Evolutionary conservation across 371 early-diverging fungal genomes (phyloP).

Genomic region (Chytridiales sp.): DNA sequence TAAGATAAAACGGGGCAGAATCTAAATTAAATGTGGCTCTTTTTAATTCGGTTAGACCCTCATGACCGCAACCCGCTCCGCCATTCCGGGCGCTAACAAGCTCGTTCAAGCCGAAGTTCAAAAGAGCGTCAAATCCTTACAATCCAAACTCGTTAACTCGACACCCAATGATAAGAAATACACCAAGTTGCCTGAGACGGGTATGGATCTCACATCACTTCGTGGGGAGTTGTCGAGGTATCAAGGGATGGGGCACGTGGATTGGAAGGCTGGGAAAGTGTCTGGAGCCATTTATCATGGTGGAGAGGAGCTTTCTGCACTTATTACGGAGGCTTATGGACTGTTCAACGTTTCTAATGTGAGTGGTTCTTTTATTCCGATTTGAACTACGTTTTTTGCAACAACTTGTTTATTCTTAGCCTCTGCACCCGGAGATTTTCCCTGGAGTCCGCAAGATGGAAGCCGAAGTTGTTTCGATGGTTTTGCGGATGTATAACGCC

Average conservation of each 20-base stretch:
- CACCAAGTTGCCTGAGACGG: constrained; percentile 60
- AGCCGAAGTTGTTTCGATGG: constrained; percentile 91
- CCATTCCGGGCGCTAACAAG: constrained; percentile 39
- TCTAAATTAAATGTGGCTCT: background rate
- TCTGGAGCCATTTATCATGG: constrained; percentile 94
- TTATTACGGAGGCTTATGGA: constrained; percentile 81
- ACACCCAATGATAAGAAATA: constrained; percentile 66
- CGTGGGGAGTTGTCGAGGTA: constrained; percentile 53
- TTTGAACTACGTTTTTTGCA: constrained; percentile 4
- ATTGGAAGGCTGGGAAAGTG: constrained; percentile 85
- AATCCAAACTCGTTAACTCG: constrained; percentile 61
- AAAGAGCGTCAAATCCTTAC: constrained; percentile 71
- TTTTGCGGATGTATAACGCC: constrained; percentile 81
- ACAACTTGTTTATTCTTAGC: constrained; percentile 32
- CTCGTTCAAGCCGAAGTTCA: constrained; percentile 55
- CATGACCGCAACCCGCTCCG: constrained; percentile 23
- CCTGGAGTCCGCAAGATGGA: constrained; percentile 95
- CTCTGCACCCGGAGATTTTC: constrained; percentile 94
- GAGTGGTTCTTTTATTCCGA: constrained; percentile 2
- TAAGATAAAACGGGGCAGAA: no score
- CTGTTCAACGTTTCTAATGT: constrained; percentile 79
- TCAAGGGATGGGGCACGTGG: constrained; percentile 52
- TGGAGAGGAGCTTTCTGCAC: constrained; percentile 70
- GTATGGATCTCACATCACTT: constrained; percentile 63
- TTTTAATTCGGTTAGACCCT: constrained; percentile 8